These are phyloP conservation scores for Metschnikowia drakensbergensis DNA, from an alignment of 805 yeast genomes.

Conservation along the genomic window DNA sequence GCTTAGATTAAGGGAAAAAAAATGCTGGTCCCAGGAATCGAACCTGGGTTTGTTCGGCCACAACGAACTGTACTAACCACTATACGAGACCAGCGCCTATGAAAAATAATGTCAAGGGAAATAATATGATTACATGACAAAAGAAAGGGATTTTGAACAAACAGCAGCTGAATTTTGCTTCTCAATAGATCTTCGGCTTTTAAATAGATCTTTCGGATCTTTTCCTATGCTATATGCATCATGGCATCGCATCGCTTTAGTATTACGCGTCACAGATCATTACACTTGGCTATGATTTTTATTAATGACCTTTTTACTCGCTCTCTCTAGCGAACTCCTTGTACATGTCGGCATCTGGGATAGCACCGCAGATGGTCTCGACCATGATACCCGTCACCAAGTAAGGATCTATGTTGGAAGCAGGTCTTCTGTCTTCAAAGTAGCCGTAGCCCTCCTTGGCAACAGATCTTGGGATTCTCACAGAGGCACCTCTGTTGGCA, in stretches of 20 bases:
- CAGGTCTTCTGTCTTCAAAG: conserved; percentile 99
- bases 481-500: conserved; percentile 99
- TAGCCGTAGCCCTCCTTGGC: conserved; percentile 97
- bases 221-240: too few species aligned
- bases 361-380: conserved; percentile 93
- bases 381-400: conserved; percentile 97
- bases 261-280: too few species aligned
- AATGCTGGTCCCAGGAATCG: conserved; percentile 51
- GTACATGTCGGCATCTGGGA: conserved; percentile 92
- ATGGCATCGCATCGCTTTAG: too few species aligned
- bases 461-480: conserved; percentile 98
- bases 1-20: conserved; percentile 13
- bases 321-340: conserved; percentile 81
- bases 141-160: too few species aligned
- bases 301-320: conserved; percentile 13
- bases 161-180: too few species aligned
- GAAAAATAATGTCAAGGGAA: too few species aligned
- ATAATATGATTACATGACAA: too few species aligned
- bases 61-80: conserved; percentile 49
- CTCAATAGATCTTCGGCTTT: too few species aligned
- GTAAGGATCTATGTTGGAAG: conserved; percentile 98
- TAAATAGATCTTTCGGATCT: too few species aligned
- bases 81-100: conserved; percentile 43
- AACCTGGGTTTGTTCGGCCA: conserved; percentile 50
- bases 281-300: neutral